Percentiles rank a stretch among this genome's conserved stretches.
Conservation (phyloP, 352 stramenopile genomes). For the Phytopythium delawarense region DNA sequence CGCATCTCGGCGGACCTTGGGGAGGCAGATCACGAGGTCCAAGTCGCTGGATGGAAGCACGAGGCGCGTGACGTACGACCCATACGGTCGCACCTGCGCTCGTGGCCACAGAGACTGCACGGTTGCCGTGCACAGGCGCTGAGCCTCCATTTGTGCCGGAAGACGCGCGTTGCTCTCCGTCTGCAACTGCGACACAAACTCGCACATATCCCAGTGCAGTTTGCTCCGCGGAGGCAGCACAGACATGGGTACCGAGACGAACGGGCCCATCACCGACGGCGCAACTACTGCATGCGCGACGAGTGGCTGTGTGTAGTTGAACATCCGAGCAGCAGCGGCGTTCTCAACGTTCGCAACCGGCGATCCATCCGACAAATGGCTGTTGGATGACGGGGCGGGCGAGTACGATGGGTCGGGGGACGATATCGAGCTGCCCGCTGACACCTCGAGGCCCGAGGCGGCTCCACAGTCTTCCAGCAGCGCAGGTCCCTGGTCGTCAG, state of each 20-base stretch:
- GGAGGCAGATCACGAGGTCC: constrained; percentile 97
- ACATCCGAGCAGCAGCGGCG: constrained; percentile 1
- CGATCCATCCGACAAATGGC: constrained; percentile 18
- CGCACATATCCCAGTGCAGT: constrained; percentile 86
- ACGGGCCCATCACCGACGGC: constrained; percentile 58
- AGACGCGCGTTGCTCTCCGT: constrained; percentile 62
- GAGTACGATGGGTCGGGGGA: constrained; percentile 25
- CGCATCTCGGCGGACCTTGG: constrained; percentile 94
- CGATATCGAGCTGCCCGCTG: constrained; percentile 7
- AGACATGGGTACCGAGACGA: constrained; percentile 81
- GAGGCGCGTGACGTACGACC: constrained; percentile 94
- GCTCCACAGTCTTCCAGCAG: neutral
- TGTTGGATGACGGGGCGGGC: constrained; percentile 26
- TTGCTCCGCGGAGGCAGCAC: constrained; percentile 81
- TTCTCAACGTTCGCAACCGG: constrained; percentile 17
- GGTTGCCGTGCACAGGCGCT: constrained; percentile 72
- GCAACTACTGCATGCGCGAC: constrained; percentile 23
- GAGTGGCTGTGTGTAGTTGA: constrained; percentile 35
- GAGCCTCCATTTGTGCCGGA: constrained; percentile 67
- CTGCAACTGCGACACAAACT: constrained; percentile 79
- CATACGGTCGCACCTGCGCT: constrained; percentile 96
- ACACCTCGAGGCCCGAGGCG: neutral
- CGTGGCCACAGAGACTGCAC: constrained; percentile 92
- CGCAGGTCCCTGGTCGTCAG: neutral
- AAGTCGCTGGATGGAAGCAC: constrained; percentile 96